Percentiles rank a stretch among this genome's conserved stretches.
Conservation (phyloP, 2,329 filamentous ascomycete genomes). For the Fusarium sp. region DNA sequence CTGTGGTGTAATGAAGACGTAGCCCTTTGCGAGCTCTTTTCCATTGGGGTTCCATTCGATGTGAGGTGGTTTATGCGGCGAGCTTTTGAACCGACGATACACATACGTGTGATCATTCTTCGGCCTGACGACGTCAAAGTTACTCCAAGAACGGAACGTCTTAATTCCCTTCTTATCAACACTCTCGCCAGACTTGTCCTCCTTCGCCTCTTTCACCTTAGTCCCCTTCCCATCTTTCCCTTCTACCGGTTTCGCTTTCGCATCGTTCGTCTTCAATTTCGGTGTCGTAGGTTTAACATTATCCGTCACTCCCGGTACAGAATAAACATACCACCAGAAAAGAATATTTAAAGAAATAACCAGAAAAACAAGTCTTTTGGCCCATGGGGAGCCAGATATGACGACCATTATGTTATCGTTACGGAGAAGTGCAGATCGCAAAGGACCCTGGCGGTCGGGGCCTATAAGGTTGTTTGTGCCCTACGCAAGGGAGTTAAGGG, state of each 20-base stretch:
- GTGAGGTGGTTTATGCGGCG: constrained; percentile 41
- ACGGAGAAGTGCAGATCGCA: not conserved
- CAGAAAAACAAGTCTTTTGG: constrained; percentile 17
- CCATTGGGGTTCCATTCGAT: constrained; percentile 34
- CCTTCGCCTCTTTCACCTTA: not conserved
- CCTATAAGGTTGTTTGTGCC: constrained; percentile 22
- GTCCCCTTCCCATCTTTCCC: not conserved
- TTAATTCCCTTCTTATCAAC: constrained; percentile 12
- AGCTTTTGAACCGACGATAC: constrained; percentile 43
- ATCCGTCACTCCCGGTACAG: not conserved
- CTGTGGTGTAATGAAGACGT: constrained; percentile 46
- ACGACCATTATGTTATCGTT: constrained; percentile 23
- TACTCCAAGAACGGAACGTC: constrained; percentile 33
- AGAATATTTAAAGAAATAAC: constrained; percentile 18
- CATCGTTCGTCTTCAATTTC: not conserved
- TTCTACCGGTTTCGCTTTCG: not conserved
- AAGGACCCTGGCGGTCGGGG: not conserved
- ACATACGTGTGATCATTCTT: constrained; percentile 24
- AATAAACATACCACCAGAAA: constrained; percentile 27
- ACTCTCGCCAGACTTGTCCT: not conserved
- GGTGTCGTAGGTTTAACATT: not conserved
- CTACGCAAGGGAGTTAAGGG: constrained; percentile 29
- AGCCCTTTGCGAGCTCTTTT: constrained; percentile 41
- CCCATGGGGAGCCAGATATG: constrained; percentile 35
- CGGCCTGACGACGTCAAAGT: constrained; percentile 36